Conservation (phyloP, 2,329 filamentous ascomycete genomes). For the Botrytis hyacinthi region DNA sequence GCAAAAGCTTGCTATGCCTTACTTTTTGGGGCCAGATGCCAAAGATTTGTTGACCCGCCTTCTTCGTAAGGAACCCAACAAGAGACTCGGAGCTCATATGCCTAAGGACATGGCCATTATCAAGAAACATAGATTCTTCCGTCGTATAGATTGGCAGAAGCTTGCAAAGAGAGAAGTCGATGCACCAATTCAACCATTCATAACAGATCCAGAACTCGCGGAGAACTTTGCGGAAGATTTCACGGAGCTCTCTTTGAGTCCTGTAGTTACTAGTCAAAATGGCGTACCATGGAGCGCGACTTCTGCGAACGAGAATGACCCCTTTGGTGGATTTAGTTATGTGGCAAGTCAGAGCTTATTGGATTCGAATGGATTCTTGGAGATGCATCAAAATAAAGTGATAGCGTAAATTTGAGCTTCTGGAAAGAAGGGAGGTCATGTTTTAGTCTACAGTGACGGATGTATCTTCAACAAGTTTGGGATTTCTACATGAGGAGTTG, state of each 20-base stretch:
- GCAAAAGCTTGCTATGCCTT: slow-evolving; percentile 84
- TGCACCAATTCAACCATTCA: slow-evolving; percentile 87
- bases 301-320: slow-evolving; percentile 31
- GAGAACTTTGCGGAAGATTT: slow-evolving; percentile 97
- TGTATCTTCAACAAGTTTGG: not conserved
- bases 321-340: slow-evolving; percentile 41
- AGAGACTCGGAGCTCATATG: slow-evolving; percentile 85
- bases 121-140: slow-evolving; percentile 94
- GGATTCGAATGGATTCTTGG: slow-evolving; percentile 33
- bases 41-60: slow-evolving; percentile 91
- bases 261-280: slow-evolving; percentile 50
- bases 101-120: slow-evolving; percentile 81
- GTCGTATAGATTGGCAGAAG: slow-evolving; percentile 91
- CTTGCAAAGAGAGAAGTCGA: slow-evolving; percentile 78
- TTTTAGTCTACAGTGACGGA: not conserved
- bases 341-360: slow-evolving; percentile 39
- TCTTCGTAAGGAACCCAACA: slow-evolving; percentile 85
- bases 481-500: not conserved
- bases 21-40: slow-evolving; percentile 86
- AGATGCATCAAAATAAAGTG: slow-evolving; percentile 25
- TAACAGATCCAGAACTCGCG: slow-evolving; percentile 91
- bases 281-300: slow-evolving; percentile 31
- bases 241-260: slow-evolving; percentile 79
- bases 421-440: not conserved
- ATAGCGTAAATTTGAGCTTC: not conserved